Evolutionary conservation across 768 basidiomycete species (phyloP).

Genomic region (Amanita rimosa): DNA sequence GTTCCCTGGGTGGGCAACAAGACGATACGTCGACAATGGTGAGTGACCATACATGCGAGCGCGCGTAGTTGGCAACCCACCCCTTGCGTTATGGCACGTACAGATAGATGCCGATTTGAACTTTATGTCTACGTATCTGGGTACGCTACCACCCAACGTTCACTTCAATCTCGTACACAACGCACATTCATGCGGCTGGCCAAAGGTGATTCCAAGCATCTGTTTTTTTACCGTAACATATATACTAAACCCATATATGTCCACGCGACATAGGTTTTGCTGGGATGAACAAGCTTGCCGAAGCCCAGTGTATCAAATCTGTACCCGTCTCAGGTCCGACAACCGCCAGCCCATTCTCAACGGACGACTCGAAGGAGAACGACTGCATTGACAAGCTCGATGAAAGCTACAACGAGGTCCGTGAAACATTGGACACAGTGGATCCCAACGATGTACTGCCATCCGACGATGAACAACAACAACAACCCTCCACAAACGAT

Average conservation of each 20-base stretch:
- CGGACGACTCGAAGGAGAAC: slow-evolving; percentile 41
- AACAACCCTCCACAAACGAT: too few species aligned
- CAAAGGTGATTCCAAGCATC: slow-evolving; percentile 37
- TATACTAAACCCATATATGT: too few species aligned
- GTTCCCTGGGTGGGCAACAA: slow-evolving; percentile 78
- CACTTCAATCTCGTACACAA: slow-evolving; percentile 59
- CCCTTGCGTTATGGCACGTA: too few species aligned
- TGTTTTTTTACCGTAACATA: neutral
- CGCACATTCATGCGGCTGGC: slow-evolving; percentile 68
- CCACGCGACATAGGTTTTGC: too few species aligned
- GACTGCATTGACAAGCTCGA: slow-evolving; percentile 47
- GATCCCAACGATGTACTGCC: neutral
- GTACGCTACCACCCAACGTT: slow-evolving; percentile 51
- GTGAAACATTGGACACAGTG: slow-evolving; percentile 13
- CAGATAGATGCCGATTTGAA: slow-evolving; percentile 39
- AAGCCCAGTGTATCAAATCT: slow-evolving; percentile 9
- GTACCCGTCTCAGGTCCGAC: neutral
- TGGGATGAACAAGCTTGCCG: slow-evolving; percentile 50
- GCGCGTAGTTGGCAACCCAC: too few species aligned
- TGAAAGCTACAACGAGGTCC: slow-evolving; percentile 30
- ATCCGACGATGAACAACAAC: slow-evolving; percentile 3
- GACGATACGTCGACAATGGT: slow-evolving; percentile 25
- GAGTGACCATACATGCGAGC: neutral
- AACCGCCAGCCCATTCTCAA: slow-evolving; percentile 19
- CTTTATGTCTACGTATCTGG: slow-evolving; percentile 71